Base-by-base conservation (phyloP, 2,329 filamentous ascomycete species). In the Clarireedia sp. region DNA sequence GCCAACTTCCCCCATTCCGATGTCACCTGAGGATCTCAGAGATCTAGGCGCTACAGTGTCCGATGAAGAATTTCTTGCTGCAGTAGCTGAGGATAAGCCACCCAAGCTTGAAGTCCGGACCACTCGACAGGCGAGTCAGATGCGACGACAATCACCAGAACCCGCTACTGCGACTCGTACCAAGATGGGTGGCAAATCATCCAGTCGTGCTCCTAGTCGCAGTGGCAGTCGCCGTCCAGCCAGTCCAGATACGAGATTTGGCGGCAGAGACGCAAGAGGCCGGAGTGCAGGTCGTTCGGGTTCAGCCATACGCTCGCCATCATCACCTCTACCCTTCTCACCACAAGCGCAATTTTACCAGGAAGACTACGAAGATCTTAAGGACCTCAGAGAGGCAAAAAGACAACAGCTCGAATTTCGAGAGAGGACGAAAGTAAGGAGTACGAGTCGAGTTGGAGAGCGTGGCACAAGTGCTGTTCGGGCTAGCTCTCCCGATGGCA, bases 1-100 rank as follows among this genome's bases (percentile, higher is more conserved):
- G 1, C 92, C 92, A 0, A 95, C 90, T 2, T 96, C 92, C 0
- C 92, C 92, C 0, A 80, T 96, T 2, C 90, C 91, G 3, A 96
- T 96, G 91, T 95, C 91, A 3, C 90, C 90, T 0, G 89, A 96
- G 64, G 90, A 96, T 64, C 69, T 89, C 57, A 81, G 83, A 66
- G 85, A 80, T 62, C 70, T 86, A 49, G 80, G 78, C 59, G 62
- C 66, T 33, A 49, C 59, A 45, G 60, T 65, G 65, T 71, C 59
- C 58, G 67, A 55, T 61, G 66, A 57, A 68, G 70, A 53, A 61
- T 44, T 47, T 36, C 55, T 58, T 37, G 66, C 63, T 21, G 65
- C 67, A 7, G 66, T 66, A n/a, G 54, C 55, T 29, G 51, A 53
- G 1, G 62, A 60, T 59, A 41, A 63, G 59, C 49, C 44, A 48